Conservation (phyloP, 371 early-diverging fungal genomes). For the Apophysomyces sp. region DNA sequence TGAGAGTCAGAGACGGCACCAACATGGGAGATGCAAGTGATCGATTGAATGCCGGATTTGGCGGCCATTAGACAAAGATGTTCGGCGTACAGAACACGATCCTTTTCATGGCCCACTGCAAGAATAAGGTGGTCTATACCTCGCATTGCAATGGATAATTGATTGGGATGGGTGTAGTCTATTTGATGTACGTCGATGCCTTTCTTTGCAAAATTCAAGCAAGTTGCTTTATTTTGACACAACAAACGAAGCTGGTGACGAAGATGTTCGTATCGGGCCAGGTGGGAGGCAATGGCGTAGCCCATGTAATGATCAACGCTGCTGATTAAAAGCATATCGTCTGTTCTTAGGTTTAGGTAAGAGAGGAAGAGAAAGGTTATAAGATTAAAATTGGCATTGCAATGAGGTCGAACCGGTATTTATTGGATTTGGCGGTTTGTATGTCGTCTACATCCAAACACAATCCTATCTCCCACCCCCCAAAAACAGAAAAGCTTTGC, state of each 20-base stretch:
- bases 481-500: background rate
- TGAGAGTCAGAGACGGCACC: constrained; percentile 34
- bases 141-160: constrained; percentile 33
- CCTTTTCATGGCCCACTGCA: constrained; percentile 30
- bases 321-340: constrained; percentile 38
- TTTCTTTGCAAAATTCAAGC: constrained; percentile 25
- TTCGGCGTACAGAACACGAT: constrained; percentile 29
- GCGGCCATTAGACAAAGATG: constrained; percentile 28
- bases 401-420: background rate
- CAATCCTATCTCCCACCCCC: background rate
- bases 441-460: constrained; percentile 1
- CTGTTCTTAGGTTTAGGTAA: background rate
- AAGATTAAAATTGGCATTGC: constrained; percentile 1
- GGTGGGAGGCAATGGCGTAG: constrained; percentile 35
- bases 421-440: background rate
- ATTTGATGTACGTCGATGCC: constrained; percentile 37
- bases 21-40: constrained; percentile 41
- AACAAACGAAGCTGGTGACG: constrained; percentile 29
- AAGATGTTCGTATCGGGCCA: constrained; percentile 24
- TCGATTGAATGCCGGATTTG: constrained; percentile 36
- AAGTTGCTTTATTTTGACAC: constrained; percentile 26
- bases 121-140: constrained; percentile 38
- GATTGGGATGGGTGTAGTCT: constrained; percentile 35
- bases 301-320: constrained; percentile 46
- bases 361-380: constrained; percentile 3